Base-by-base conservation (phyloP, 805 yeast species). In the Lipomyces kockii region DNA sequence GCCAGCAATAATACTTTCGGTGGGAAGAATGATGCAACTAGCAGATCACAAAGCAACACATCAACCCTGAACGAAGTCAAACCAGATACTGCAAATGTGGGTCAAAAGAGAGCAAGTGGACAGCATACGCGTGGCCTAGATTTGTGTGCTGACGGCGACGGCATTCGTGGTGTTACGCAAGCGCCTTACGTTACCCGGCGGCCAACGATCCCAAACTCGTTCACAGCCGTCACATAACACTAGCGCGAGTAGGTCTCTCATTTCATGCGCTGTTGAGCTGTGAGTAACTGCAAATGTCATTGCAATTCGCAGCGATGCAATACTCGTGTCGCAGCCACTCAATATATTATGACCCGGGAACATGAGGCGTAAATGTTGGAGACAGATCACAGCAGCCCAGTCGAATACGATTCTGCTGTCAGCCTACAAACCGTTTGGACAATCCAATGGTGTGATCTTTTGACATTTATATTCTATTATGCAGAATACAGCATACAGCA, bases 161-260 rank as follows among this genome's bases (percentile, higher is more conserved):
- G 14, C 43, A 37, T 12, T 11, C 43, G 17, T 3, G 43, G 43
- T 27, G 27, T 49, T 49, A 49, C 53, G 53, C 53, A 49, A 49
- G 53, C 53, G 53, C 53, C 27, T 49, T 49, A 49, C 14, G 53
- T 17, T 49, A 49, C 53, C 53, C 53, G 53, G 53, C 53, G 22
- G 53, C 20, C 53, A 49, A 12, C 32, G 4, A 35, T 35, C 39
- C 39, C 39, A 2, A 35, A 35, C 43, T 37, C 43, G 32, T 5
- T 7, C 32, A 29, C 7, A 5, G 32, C 32, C 32, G 32, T 29
- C 32, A 29, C 32, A 29, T 29, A 29, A 29, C 32, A 29, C 6
- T 29, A 29, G 32, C 32, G 32, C 7, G 1, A 29, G 32, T 29
- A 29, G 32, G 5, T 37, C 43, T 37, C 17, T 12, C 43, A 1